Evolutionary conservation across 208 protist genomes (phyloP), one percentile per base, ranked within the genome.

Genomic region (Leptomonas pyrrhocoris): DNA sequence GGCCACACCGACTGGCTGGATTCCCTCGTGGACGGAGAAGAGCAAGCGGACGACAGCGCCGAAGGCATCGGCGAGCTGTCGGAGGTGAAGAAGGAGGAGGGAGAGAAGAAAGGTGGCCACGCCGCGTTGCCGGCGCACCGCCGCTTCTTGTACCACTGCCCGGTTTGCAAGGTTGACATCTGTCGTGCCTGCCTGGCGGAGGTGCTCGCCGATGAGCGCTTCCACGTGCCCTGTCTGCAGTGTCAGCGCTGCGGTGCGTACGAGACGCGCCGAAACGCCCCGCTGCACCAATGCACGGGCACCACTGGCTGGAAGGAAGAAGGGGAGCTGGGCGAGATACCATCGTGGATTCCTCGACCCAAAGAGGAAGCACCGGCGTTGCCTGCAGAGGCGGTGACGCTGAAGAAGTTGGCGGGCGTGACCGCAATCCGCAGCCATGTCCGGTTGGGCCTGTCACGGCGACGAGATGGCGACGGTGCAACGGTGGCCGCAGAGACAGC

Each of bases 171-270:
- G 8, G 83, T 89, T 42, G 91, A 96, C 64, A 70, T 96, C 19
- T 96, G 91, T 58, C 28, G 23, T 25, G 55, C 70, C 13, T 96
- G 91, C 67, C 45, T 83, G 31, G 66, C 51, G 2, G 91, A 96
- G 42, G 54, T 93, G 42, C 66, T 46, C 6, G 34, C 51, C 0
- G 82, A 93, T 34, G 73, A 79, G 45, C 91, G 91, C 50, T 92
- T 84, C 50, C 88, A 96, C 71, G 73, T 89, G 11, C 91, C 91
- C 13, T 96, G 91, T 54, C 67, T 91, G 79, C 75, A 90, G 73
- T 96, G 91, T 61, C 50, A 63, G 43, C 68, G 64, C n/a, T 96
- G 91, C 56, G 57, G 65, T 5, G 48, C 42, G 2, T 94, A 78
- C 64, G 77, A 91, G 48, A 60, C 64, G 11, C 55, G 67, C 7